These are phyloP conservation scores for Verticillium nubilum DNA, from an alignment of 2,329 filamentous ascomycete genomes.

Conservation along the genomic window DNA sequence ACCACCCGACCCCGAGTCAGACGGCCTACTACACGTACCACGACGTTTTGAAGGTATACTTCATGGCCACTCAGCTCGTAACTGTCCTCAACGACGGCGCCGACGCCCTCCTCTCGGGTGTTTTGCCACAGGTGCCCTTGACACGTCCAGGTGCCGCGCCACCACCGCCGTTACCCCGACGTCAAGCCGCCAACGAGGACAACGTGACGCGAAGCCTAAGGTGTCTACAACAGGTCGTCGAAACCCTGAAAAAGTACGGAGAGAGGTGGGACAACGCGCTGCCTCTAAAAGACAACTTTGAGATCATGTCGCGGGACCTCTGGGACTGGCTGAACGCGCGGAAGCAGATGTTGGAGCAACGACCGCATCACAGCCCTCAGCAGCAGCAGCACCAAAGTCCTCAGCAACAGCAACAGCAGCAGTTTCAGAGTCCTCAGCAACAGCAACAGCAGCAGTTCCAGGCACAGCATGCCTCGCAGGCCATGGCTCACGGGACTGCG, in stretches of 20 bases:
- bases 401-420: conserved; percentile 19
- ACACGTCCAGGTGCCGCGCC: conserved; percentile 39
- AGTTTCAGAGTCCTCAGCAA: conserved; percentile 8
- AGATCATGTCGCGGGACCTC: conserved; percentile 40
- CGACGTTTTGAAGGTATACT: conserved; percentile 80
- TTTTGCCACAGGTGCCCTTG: conserved; percentile 36
- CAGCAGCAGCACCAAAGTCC: conserved; percentile 3
- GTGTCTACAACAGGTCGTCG: conserved; percentile 47
- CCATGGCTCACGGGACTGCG: neutral
- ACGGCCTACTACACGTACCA: conserved; percentile 76
- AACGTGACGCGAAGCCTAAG: conserved; percentile 51
- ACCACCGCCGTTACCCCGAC: conserved; percentile 47
- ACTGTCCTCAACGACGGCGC: conserved; percentile 47
- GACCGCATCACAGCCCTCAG: neutral
- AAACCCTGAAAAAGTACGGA: conserved; percentile 51
- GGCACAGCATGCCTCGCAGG: neutral
- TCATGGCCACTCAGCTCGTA: conserved; percentile 59
- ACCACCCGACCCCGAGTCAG: conserved; percentile 40
- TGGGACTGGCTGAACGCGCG: conserved; percentile 36
- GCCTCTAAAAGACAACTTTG: conserved; percentile 48
- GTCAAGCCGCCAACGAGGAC: conserved; percentile 35
- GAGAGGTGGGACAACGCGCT: conserved; percentile 54
- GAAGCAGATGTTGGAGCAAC: conserved; percentile 24
- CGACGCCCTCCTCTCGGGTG: conserved; percentile 39
- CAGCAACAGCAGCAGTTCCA: conserved; percentile 18